These are phyloP conservation scores for Aphanoascus verrucosus DNA, from an alignment of 2,329 filamentous ascomycete genomes.

Conservation along the genomic window DNA sequence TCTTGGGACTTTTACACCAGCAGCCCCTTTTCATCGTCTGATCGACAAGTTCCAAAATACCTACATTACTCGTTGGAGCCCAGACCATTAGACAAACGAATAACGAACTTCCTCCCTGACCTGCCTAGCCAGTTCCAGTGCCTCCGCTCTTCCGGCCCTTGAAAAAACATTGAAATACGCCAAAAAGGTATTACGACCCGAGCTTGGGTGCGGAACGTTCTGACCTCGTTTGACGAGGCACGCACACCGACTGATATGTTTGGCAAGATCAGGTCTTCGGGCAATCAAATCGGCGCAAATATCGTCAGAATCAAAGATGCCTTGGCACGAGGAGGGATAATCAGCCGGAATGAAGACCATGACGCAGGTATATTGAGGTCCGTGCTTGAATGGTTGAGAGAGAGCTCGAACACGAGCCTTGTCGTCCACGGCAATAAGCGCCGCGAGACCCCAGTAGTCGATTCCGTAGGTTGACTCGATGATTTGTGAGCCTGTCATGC, in stretches of 20 bases:
- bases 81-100: too few species aligned
- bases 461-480: slow-evolving; percentile 18
- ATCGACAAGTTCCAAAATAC: too few species aligned
- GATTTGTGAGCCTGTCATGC: not conserved
- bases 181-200: slow-evolving; percentile 22
- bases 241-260: slow-evolving; percentile 17
- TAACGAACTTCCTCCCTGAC: slow-evolving; percentile 4
- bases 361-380: not conserved
- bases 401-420: not conserved
- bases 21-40: too few species aligned
- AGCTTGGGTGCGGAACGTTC: slow-evolving; percentile 21
- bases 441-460: slow-evolving; percentile 17
- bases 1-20: too few species aligned
- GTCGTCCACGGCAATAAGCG: slow-evolving; percentile 1
- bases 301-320: slow-evolving; percentile 25
- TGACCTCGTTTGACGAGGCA: slow-evolving; percentile 23
- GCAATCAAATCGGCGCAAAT: slow-evolving; percentile 22
- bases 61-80: too few species aligned
- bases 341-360: slow-evolving; percentile 24
- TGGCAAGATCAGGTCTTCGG: slow-evolving; percentile 21
- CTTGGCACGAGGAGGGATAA: slow-evolving; percentile 13
- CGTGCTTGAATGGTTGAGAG: not conserved
- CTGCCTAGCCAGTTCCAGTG: not conserved
- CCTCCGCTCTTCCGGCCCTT: not conserved
- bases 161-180: slow-evolving; percentile 26